phyloP scores from a whole-genome alignment of 768 basidiomycete genomes.

The Hirschioporus abietinus region DNA sequence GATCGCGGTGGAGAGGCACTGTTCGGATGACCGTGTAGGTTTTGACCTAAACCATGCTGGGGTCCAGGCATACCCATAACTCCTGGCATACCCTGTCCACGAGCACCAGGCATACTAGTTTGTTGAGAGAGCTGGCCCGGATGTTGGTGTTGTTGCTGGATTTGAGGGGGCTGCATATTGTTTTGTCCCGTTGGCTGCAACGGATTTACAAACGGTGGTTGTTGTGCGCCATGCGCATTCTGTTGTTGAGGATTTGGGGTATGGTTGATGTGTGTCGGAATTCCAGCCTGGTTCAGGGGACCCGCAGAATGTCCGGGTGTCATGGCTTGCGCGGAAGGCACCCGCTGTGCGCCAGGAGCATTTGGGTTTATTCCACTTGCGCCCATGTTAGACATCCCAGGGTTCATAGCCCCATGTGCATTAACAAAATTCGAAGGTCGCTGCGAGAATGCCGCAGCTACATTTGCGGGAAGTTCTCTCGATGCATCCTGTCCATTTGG shows the following conservation, averaged over 20 bases:
- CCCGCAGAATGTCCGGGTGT: not conserved
- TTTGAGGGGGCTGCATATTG: constrained; percentile 22
- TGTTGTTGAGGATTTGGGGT: constrained; percentile 20
- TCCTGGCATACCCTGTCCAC: constrained; percentile 35
- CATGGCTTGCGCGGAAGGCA: not conserved
- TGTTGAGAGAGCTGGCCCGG: constrained; percentile 27
- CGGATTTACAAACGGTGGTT: not conserved
- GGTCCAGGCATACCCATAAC: constrained; percentile 24
- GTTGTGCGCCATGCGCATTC: not conserved
- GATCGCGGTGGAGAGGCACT: constrained; percentile 39
- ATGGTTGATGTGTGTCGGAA: not conserved
- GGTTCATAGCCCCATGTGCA: not conserved
- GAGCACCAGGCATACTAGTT: constrained; percentile 22
- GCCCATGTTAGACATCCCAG: not conserved
- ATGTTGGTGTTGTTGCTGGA: constrained; percentile 29
- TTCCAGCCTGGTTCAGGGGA: not conserved
- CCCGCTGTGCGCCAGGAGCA: not conserved
- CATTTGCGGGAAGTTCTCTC: not conserved
- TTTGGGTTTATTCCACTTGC: not conserved
- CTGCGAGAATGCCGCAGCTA: not conserved
- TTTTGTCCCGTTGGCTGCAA: not conserved
- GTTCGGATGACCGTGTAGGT: constrained; percentile 20
- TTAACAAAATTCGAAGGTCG: not conserved
- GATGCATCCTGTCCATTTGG: not conserved
- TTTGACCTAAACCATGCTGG: constrained; percentile 17